A percentile compares a stretch with the other conserved stretches of the same genome.
phyloP scores from a whole-genome alignment of 2,329 filamentous ascomycete genomes.

The Aspergillus sp. region DNA sequence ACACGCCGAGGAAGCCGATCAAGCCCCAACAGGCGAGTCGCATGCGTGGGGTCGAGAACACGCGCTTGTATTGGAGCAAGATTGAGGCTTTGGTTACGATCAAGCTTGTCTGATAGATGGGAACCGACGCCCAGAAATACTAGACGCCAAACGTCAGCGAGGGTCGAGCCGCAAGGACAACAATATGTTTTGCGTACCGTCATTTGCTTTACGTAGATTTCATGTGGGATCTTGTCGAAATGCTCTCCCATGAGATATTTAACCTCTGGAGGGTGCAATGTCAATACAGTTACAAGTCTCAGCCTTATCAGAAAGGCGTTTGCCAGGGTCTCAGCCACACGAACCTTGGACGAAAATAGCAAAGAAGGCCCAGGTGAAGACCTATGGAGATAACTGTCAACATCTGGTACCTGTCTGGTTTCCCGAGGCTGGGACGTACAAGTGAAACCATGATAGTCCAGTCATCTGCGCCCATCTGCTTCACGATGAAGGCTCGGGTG shows the following conservation, averaged over 20 bases:
- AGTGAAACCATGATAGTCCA: constrained; percentile 37
- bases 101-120: constrained; percentile 34
- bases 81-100: constrained; percentile 36
- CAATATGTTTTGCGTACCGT: constrained; percentile 14
- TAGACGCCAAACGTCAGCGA: constrained; percentile 5
- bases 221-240: constrained; percentile 16
- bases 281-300: constrained; percentile 2
- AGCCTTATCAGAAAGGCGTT: too few relatives aligned
- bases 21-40: constrained; percentile 33
- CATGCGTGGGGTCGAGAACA: constrained; percentile 32
- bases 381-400: constrained; percentile 9
- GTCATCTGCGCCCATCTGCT: constrained; percentile 37
- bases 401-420: neutral
- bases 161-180: neutral
- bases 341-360: constrained; percentile 29
- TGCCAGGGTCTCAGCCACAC: constrained; percentile 4
- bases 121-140: constrained; percentile 33
- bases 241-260: constrained; percentile 31
- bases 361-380: constrained; percentile 31
- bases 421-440: constrained; percentile 16
- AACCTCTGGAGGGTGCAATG: constrained; percentile 17
- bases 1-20: constrained; percentile 32
- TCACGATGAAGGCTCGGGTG: constrained; percentile 34
- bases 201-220: constrained; percentile 24
- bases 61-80: constrained; percentile 35